Conservation (phyloP, 495 filamentous ascomycete genomes). For the Hypomontagnella monticulosa region DNA sequence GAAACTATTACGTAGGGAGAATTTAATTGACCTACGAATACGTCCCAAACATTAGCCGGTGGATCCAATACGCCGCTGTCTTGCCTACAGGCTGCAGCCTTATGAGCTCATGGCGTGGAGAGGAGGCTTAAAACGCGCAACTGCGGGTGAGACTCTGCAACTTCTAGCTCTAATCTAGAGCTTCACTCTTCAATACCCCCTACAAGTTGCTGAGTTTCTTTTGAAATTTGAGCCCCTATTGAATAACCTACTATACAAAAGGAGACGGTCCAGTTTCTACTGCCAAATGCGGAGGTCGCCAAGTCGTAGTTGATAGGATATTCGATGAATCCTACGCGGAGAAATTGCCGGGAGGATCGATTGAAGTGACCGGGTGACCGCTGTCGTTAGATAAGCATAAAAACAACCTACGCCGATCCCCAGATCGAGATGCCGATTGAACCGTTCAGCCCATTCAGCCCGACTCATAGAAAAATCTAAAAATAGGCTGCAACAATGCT, state of each 20-base stretch:
- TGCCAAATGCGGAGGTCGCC: not conserved
- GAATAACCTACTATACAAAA: not conserved
- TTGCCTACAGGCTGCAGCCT: too few relatives aligned
- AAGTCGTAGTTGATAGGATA: not conserved
- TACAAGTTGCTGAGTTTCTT: not conserved
- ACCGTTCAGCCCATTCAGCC: constrained; percentile 16
- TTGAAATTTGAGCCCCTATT: too few relatives aligned
- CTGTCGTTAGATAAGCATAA: constrained; percentile 8
- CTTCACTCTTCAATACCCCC: not conserved
- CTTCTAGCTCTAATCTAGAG: too few relatives aligned
- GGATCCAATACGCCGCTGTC: too few relatives aligned
- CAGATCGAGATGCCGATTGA: constrained; percentile 1
- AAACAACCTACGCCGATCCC: constrained; percentile 2
- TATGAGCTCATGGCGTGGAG: too few relatives aligned
- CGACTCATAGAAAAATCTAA: not conserved
- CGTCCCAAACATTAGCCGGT: too few relatives aligned
- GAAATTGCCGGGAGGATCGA: not conserved
- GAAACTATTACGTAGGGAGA: too few relatives aligned
- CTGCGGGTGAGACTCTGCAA: too few relatives aligned
- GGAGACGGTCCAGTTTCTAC: not conserved
- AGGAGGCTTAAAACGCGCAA: too few relatives aligned
- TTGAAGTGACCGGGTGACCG: not conserved
- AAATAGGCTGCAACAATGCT: constrained; percentile 4
- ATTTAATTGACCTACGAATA: too few relatives aligned
- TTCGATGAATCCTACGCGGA: constrained; percentile 1